Evolutionary conservation across 2,329 filamentous ascomycete genomes (phyloP).

Genomic region (Zasmidium cellare): DNA sequence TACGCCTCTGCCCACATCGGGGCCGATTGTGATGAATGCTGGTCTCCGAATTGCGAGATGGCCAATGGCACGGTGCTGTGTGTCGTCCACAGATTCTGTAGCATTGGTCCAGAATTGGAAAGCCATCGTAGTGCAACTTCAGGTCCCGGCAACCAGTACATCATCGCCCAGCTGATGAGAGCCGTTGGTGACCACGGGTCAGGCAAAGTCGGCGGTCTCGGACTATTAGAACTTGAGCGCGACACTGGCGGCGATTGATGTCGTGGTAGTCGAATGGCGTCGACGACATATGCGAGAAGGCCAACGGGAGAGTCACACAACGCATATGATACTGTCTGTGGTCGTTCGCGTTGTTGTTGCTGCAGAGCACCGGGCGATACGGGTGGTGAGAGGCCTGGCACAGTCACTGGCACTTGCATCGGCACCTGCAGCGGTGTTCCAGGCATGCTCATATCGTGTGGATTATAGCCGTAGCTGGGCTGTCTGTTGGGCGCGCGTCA

Average conservation of each 20-base stretch:
- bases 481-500: slow-evolving; percentile 6
- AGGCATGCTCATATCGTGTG: slow-evolving; percentile 12
- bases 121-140: slow-evolving; percentile 60
- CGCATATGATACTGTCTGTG: slow-evolving; percentile 60
- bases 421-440: background rate
- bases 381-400: slow-evolving; percentile 15
- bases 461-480: slow-evolving; percentile 18
- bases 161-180: slow-evolving; percentile 60
- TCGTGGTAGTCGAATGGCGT: slow-evolving; percentile 24
- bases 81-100: slow-evolving; percentile 27
- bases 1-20: slow-evolving; percentile 41
- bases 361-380: slow-evolving; percentile 16
- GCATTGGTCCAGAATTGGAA: slow-evolving; percentile 32
- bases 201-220: background rate
- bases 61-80: slow-evolving; percentile 40
- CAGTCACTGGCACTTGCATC: background rate
- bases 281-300: slow-evolving; percentile 55
- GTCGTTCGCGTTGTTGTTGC: slow-evolving; percentile 31
- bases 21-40: slow-evolving; percentile 11
- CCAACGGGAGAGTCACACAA: slow-evolving; percentile 64
- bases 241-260: background rate
- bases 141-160: slow-evolving; percentile 67
- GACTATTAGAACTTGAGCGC: background rate
- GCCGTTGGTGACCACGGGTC: slow-evolving; percentile 45
- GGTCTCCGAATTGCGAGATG: slow-evolving; percentile 40